These are phyloP conservation scores for Cydonia oblonga DNA, from an alignment of 331 rosid species.

Conservation along the genomic window DNA sequence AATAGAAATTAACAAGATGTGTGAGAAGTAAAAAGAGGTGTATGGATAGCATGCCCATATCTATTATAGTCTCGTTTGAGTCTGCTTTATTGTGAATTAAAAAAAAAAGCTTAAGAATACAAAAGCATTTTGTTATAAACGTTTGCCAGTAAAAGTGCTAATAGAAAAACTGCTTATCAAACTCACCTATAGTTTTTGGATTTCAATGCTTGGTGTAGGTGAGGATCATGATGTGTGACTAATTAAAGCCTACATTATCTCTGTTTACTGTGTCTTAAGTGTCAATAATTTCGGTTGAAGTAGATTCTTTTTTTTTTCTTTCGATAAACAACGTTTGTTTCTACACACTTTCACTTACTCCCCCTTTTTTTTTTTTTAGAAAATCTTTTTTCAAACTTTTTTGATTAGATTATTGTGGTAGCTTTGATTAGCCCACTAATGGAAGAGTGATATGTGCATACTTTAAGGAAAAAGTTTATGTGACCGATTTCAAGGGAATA, in stretches of 20 bases:
- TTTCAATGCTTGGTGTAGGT: too few relatives aligned
- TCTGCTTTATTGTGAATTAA: too few relatives aligned
- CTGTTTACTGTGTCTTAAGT: background rate
- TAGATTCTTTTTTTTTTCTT: background rate
- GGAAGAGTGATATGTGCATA: background rate
- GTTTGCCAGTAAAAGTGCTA: too few relatives aligned
- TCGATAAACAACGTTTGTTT: background rate
- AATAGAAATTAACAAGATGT: too few relatives aligned
- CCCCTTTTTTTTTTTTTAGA: background rate
- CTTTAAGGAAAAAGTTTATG: background rate
- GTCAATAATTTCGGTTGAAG: background rate
- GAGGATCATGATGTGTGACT: too few relatives aligned
- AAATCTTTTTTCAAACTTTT: background rate
- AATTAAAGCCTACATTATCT: slow-evolving; percentile 11
- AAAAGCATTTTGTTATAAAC: too few relatives aligned
- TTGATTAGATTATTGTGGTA: background rate
- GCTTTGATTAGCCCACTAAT: background rate
- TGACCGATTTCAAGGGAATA: background rate
- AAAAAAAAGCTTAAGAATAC: too few relatives aligned
- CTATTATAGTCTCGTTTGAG: too few relatives aligned
- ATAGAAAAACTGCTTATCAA: too few relatives aligned
- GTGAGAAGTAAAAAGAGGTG: too few relatives aligned
- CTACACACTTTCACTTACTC: background rate
- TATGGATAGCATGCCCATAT: too few relatives aligned
- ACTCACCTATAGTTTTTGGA: too few relatives aligned